Percentiles rank a stretch among this genome's conserved stretches.
These are phyloP conservation scores for Trichoderma koningiopsis DNA, from an alignment of 2,329 filamentous ascomycete species.

Conservation along the genomic window DNA sequence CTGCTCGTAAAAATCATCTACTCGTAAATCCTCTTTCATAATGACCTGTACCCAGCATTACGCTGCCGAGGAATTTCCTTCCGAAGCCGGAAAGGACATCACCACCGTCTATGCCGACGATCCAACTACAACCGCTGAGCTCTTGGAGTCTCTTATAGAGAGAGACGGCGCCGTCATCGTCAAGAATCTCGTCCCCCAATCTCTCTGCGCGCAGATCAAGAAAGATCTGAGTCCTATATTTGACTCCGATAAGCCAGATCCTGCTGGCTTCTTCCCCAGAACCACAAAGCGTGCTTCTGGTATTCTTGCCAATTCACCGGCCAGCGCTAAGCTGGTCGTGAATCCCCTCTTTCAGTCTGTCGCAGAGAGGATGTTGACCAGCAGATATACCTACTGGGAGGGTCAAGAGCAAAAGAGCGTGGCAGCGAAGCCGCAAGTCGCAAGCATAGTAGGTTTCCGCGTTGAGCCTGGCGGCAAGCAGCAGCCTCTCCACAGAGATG, in stretches of 20 bases:
- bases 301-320: conserved; percentile 42
- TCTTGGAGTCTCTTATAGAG: conserved; percentile 32
- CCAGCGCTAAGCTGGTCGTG: conserved; percentile 42
- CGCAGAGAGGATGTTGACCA: conserved; percentile 40
- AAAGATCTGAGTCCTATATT: conserved; percentile 43
- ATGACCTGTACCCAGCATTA: conserved; percentile 26
- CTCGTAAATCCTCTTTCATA: neutral
- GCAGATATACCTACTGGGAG: conserved; percentile 42
- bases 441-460: conserved; percentile 42
- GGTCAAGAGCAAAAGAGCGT: conserved; percentile 38
- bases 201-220: conserved; percentile 41
- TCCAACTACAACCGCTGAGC: conserved; percentile 29
- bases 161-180: conserved; percentile 43
- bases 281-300: conserved; percentile 45
- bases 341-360: conserved; percentile 41
- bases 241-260: conserved; percentile 40
- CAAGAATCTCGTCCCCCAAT: conserved; percentile 38
- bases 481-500: conserved; percentile 44
- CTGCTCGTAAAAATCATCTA: neutral
- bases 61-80: conserved; percentile 27
- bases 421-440: conserved; percentile 41
- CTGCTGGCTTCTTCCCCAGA: conserved; percentile 44
- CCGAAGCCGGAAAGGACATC: conserved; percentile 31
- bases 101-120: conserved; percentile 30
- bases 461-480: conserved; percentile 45